phyloP scores from a whole-genome alignment of 805 yeast species.

The Tetrapisispora fleetii region DNA sequence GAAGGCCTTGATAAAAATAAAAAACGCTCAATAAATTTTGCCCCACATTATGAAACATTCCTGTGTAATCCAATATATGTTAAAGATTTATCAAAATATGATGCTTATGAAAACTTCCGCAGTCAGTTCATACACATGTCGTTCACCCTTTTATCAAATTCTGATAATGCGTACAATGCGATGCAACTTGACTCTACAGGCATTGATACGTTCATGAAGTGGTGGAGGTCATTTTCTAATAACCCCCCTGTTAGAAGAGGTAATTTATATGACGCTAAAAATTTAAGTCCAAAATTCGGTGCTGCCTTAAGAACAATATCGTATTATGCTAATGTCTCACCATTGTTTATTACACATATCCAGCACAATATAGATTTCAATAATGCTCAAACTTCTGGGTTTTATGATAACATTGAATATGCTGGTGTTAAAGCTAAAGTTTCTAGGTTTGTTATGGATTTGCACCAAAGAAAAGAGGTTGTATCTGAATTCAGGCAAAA shows the following conservation, averaged over 20 bases:
- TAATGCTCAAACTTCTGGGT: slow-evolving; percentile 9
- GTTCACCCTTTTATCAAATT: slow-evolving; percentile 40
- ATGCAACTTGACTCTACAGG: slow-evolving; percentile 68
- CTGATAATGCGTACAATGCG: slow-evolving; percentile 46
- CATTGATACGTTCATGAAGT: slow-evolving; percentile 56
- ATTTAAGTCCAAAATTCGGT: slow-evolving; percentile 58
- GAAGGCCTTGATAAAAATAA: slow-evolving; percentile 34
- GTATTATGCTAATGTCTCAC: slow-evolving; percentile 62
- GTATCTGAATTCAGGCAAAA: slow-evolving; percentile 37
- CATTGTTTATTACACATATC: slow-evolving; percentile 66
- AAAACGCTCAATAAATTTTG: slow-evolving; percentile 36
- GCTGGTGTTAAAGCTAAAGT: slow-evolving; percentile 66
- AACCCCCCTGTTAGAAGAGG: slow-evolving; percentile 77
- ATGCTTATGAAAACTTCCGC: slow-evolving; percentile 72
- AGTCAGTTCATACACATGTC: slow-evolving; percentile 75
- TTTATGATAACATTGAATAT: slow-evolving; percentile 31
- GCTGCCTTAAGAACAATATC: slow-evolving; percentile 67
- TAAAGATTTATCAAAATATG: slow-evolving; percentile 45
- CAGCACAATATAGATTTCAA: slow-evolving; percentile 39
- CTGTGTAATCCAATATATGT: slow-evolving; percentile 47
- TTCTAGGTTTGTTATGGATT: slow-evolving; percentile 47
- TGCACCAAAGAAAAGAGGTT: slow-evolving; percentile 52
- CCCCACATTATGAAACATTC: slow-evolving; percentile 52
- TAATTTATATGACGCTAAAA: slow-evolving; percentile 47
- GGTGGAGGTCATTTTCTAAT: slow-evolving; percentile 86